Conservation (phyloP, 2,329 filamentous ascomycete genomes). For the Ophiocordyceps camponoti-floridani region DNA sequence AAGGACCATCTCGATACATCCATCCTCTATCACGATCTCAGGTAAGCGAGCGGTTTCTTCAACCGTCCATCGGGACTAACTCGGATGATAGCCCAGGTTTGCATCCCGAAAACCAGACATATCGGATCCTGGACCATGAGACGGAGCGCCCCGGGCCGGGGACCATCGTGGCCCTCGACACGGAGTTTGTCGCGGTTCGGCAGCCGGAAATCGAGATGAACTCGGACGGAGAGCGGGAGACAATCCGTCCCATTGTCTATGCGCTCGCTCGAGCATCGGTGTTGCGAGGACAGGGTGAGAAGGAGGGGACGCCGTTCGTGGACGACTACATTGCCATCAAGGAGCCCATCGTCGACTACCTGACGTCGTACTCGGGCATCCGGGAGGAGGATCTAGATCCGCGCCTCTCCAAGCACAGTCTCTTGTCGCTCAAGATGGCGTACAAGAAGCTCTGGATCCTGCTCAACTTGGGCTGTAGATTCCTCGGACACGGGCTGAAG, state of each 20-base stretch:
- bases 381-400: constrained; percentile 70
- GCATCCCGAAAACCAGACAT: constrained; percentile 28
- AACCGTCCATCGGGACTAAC: constrained; percentile 2
- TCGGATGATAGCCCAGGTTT: constrained; percentile 20
- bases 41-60: constrained; percentile 17
- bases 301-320: constrained; percentile 77
- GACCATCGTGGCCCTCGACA: constrained; percentile 76
- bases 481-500: constrained; percentile 82
- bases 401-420: constrained; percentile 57
- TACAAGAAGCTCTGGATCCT: constrained; percentile 98
- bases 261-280: constrained; percentile 89
- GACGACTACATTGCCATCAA: constrained; percentile 92
- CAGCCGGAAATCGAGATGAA: constrained; percentile 94
- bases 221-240: constrained; percentile 80
- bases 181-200: constrained; percentile 86
- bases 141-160: constrained; percentile 51
- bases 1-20: constrained; percentile 69
- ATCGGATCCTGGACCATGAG: constrained; percentile 35
- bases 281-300: constrained; percentile 58
- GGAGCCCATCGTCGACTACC: constrained; percentile 84
- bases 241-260: constrained; percentile 77
- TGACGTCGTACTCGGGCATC: constrained; percentile 89
- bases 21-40: constrained; percentile 58
- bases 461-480: constrained; percentile 82
- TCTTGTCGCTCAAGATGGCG: constrained; percentile 74